phyloP scores from a whole-genome alignment of 352 stramenopile species.

The Pythium vanterpoolii region DNA sequence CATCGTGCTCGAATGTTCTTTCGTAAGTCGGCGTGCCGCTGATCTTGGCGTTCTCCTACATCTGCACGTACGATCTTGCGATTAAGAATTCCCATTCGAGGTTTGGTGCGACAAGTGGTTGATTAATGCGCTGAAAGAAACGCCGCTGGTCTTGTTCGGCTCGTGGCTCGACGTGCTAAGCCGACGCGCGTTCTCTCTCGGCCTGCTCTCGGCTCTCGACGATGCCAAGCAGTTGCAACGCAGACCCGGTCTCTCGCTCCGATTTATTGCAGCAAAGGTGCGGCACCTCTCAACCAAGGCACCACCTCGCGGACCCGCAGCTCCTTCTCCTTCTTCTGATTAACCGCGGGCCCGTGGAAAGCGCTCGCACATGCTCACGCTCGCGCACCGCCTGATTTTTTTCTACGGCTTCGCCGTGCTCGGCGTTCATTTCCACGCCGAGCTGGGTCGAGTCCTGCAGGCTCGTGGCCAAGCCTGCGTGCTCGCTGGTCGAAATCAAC shows the following conservation, averaged over 20 bases:
- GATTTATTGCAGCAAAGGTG: no score
- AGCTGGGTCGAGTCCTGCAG: background rate
- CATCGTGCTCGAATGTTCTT: slow-evolving; percentile 18
- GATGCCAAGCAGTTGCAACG: slow-evolving; percentile 6
- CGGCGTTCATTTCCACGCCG: slow-evolving; percentile 12
- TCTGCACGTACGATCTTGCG: background rate
- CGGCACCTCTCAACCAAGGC: no score
- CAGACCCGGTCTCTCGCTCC: no score
- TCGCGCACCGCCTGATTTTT: slow-evolving; percentile 6
- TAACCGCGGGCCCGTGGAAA: no score
- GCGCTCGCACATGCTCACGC: background rate
- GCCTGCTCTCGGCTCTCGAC: slow-evolving; percentile 9
- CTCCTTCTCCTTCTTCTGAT: background rate
- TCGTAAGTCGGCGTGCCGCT: slow-evolving; percentile 6
- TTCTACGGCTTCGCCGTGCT: slow-evolving; percentile 7
- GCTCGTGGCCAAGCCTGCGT: slow-evolving; percentile 25
- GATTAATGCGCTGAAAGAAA: slow-evolving; percentile 12
- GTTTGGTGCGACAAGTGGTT: slow-evolving; percentile 23
- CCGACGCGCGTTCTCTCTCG: slow-evolving; percentile 14
- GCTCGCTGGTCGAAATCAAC: slow-evolving; percentile 34
- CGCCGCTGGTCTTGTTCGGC: slow-evolving; percentile 12
- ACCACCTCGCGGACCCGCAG: background rate
- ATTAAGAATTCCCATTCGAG: background rate
- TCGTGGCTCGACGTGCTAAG: slow-evolving; percentile 17
- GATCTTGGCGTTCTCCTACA: slow-evolving; percentile 2